Percentiles rank a stretch among this genome's conserved stretches.
phyloP scores from a whole-genome alignment of 2,329 filamentous ascomycete genomes.

The Diaporthe ampelina region DNA sequence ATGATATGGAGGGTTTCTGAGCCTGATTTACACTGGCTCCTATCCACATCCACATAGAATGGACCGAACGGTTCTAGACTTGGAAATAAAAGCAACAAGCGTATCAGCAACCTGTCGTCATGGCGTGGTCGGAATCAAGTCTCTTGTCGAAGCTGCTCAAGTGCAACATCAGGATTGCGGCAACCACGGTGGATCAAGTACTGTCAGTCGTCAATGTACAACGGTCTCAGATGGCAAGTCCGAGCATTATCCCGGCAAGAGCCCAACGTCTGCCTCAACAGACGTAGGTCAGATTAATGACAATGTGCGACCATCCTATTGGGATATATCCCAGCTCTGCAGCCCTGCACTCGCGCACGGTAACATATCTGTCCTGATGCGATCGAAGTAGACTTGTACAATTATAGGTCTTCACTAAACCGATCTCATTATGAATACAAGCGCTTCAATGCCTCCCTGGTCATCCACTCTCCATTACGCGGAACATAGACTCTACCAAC shows the following conservation, averaged over 20 bases:
- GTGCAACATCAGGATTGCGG: too few relatives aligned
- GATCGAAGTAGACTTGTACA: background rate
- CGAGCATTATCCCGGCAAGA: background rate
- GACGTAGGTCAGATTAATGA: background rate
- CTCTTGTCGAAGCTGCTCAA: background rate
- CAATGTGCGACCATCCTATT: background rate
- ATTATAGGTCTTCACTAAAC: background rate
- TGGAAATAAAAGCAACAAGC: background rate
- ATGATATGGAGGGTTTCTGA: constrained; percentile 44
- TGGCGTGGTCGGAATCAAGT: background rate
- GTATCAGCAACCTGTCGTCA: background rate
- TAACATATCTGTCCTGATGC: background rate
- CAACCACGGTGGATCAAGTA: background rate
- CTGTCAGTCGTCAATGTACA: background rate
- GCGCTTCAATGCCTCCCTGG: background rate
- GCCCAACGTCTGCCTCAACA: background rate
- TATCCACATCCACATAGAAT: background rate
- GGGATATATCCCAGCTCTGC: too few relatives aligned
- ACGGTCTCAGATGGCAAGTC: background rate
- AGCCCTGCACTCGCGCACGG: background rate
- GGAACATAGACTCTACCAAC: constrained; percentile 2
- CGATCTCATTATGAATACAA: background rate
- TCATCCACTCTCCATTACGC: constrained; percentile 1
- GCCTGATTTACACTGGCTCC: too few relatives aligned
- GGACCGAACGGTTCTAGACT: background rate